phyloP scores from a whole-genome alignment of 495 filamentous ascomycete genomes.

The Tuber umbilicatum region DNA sequence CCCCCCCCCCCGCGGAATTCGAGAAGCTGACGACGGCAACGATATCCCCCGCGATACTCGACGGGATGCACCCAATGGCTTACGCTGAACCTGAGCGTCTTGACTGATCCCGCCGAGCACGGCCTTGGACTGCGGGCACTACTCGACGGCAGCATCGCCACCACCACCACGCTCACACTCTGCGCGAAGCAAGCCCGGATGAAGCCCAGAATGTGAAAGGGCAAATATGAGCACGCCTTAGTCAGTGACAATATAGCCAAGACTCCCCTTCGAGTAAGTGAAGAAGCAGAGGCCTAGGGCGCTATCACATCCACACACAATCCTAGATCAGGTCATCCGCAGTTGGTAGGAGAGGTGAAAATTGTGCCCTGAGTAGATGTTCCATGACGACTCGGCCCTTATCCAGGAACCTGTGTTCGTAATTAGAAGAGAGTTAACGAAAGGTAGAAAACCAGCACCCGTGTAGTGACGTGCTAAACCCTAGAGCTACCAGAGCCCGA shows the following conservation, averaged over 20 bases:
- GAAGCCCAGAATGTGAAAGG: constrained; percentile 5
- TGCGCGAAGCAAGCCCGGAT: constrained; percentile 11
- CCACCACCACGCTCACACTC: constrained; percentile 16
- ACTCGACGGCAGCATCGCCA: constrained; percentile 13
- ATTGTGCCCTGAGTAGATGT: not conserved
- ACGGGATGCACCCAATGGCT: not conserved
- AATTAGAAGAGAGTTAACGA: not conserved
- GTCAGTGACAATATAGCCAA: constrained; percentile 10
- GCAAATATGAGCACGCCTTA: constrained; percentile 30
- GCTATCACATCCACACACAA: constrained; percentile 30
- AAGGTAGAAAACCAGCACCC: not conserved
- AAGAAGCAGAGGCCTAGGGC: constrained; percentile 42
- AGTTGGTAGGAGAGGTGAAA: not conserved
- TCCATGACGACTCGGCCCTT: not conserved
- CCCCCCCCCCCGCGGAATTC: too few species aligned
- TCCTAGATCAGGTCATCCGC: constrained; percentile 18
- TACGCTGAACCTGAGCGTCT: constrained; percentile 23
- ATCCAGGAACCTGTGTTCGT: not conserved
- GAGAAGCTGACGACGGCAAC: constrained; percentile 8
- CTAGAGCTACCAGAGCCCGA: not conserved
- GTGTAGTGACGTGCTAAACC: not conserved
- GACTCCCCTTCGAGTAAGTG: constrained; percentile 16
- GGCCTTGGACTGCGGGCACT: constrained; percentile 14
- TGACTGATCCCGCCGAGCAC: constrained; percentile 26
- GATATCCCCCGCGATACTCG: not conserved